Conservation (phyloP, 2,329 filamentous ascomycete species). For the Fusarium protoensiforme region DNA sequence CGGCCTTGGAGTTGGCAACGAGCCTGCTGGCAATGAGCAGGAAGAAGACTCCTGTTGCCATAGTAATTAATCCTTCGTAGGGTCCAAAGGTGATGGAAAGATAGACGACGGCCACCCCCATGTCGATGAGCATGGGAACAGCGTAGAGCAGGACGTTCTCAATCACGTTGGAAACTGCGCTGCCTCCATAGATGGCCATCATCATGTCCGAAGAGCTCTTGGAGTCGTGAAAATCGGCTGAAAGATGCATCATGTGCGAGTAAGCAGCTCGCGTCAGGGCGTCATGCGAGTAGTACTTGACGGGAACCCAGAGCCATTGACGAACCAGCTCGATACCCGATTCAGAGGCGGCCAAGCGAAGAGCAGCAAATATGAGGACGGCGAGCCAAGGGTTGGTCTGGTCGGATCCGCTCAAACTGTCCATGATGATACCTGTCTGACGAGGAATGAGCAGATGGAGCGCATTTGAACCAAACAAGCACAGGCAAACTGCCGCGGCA, state of each 20-base stretch:
- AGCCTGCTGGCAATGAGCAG: constrained; percentile 64
- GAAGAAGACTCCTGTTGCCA: constrained; percentile 68
- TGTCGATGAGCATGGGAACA: constrained; percentile 69
- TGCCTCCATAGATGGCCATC: constrained; percentile 66
- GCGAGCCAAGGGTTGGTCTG: constrained; percentile 63
- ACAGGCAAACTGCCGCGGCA: constrained; percentile 72
- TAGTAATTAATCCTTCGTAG: constrained; percentile 71
- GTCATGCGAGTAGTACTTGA: constrained; percentile 67
- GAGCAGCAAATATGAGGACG: constrained; percentile 61
- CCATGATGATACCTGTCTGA: constrained; percentile 82
- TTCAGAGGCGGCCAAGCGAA: constrained; percentile 65
- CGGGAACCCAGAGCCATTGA: constrained; percentile 67
- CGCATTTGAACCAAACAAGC: constrained; percentile 76
- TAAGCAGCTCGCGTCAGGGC: constrained; percentile 66
- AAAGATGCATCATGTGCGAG: constrained; percentile 69
- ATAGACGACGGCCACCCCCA: constrained; percentile 69
- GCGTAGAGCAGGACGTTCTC: constrained; percentile 69
- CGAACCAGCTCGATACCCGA: constrained; percentile 65
- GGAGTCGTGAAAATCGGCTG: constrained; percentile 70
- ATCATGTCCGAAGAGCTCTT: constrained; percentile 69
- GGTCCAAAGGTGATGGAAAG: constrained; percentile 68
- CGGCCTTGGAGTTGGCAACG: constrained; percentile 60
- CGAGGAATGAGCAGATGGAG: constrained; percentile 83
- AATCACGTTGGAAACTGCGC: constrained; percentile 64
- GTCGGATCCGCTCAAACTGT: constrained; percentile 68